phyloP scores from a whole-genome alignment of 1,284 basidiomycete species.

The Volvariella surrecta region DNA sequence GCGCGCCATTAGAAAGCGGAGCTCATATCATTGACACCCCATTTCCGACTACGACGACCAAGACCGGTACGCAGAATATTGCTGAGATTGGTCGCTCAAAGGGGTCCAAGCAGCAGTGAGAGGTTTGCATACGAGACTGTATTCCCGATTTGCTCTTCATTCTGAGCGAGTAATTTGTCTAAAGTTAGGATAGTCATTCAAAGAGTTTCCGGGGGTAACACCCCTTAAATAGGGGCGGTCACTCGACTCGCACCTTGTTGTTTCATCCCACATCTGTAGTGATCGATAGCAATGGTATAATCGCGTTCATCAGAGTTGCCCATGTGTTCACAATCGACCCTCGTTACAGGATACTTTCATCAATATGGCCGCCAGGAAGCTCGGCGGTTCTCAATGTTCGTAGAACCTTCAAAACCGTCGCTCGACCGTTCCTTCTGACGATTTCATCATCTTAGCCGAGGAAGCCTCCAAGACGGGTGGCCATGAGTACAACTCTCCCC shows the following conservation, averaged over 20 bases:
- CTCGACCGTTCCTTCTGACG: slow-evolving; percentile 3
- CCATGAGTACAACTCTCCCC: slow-evolving; percentile 47
- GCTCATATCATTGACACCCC: slow-evolving; percentile 26
- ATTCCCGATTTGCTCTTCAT: too few species aligned
- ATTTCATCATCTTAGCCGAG: slow-evolving; percentile 1
- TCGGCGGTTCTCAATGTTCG: slow-evolving; percentile 38
- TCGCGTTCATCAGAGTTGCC: too few species aligned
- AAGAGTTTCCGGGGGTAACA: too few species aligned
- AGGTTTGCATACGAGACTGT: too few species aligned
- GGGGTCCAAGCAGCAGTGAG: slow-evolving; percentile 1
- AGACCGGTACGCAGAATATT: slow-evolving; percentile 12
- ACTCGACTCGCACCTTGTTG: too few species aligned
- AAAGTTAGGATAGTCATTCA: too few species aligned
- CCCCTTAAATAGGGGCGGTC: too few species aligned
- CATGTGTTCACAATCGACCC: not conserved
- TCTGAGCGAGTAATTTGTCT: too few species aligned
- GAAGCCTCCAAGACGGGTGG: slow-evolving; percentile 44
- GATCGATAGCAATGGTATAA: too few species aligned
- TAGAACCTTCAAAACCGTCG: slow-evolving; percentile 5
- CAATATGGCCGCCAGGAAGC: slow-evolving; percentile 59
- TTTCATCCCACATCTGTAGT: too few species aligned
- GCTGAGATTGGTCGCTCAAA: slow-evolving; percentile 11
- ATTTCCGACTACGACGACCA: slow-evolving; percentile 20
- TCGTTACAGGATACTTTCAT: slow-evolving; percentile 49
- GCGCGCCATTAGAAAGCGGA: slow-evolving; percentile 35